A percentile compares a stretch with the other conserved stretches of the same genome.
Evolutionary conservation across 345 rosid species (phyloP).

Genomic region (Lepidium aucheri): DNA sequence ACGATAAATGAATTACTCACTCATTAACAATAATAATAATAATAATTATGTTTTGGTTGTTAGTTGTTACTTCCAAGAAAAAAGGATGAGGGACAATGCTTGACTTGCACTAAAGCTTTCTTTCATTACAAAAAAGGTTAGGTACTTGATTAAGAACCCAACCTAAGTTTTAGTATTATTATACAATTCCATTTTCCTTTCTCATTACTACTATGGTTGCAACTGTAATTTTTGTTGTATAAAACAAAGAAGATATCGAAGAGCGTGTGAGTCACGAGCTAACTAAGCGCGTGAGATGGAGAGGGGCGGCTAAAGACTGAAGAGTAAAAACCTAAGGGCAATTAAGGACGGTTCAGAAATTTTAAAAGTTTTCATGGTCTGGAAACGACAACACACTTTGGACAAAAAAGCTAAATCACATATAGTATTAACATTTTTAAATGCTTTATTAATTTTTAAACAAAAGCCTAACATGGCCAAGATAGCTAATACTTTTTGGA

Average conservation of each 20-base stretch:
- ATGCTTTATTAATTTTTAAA: background rate
- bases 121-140: conserved; percentile 11
- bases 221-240: background rate
- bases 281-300: background rate
- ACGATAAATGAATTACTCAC: background rate
- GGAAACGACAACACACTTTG: conserved; percentile 28
- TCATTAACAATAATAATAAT: too few relatives aligned
- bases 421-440: background rate
- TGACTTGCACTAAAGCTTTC: conserved; percentile 28
- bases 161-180: conserved; percentile 11
- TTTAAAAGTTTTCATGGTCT: background rate
- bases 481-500: conserved; percentile 23
- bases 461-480: conserved; percentile 27
- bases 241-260: too few relatives aligned
- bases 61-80: conserved; percentile 17
- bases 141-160: conserved; percentile 22
- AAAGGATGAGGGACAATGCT: conserved; percentile 12
- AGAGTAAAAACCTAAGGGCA: background rate
- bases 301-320: conserved; percentile 12
- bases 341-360: background rate
- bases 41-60: conserved; percentile 19
- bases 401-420: conserved; percentile 19
- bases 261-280: background rate
- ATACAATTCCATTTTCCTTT: background rate
- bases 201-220: background rate